Conservation (phyloP, 805 yeast species). For the Cyberlindnera japonica region DNA sequence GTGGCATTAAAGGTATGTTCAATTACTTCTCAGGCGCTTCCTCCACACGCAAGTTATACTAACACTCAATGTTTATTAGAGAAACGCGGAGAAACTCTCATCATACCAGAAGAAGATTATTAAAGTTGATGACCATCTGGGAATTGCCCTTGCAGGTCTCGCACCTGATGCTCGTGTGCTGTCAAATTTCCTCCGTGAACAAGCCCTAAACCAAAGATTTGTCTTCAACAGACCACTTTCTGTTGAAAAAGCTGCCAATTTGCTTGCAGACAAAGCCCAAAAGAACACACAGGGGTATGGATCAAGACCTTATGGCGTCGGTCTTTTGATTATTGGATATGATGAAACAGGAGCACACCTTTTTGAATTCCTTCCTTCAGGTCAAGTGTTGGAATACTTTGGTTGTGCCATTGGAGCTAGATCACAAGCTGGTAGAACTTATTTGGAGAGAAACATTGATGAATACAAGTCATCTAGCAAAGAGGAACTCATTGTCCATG, state of each 20-base stretch:
- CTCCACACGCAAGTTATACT: conserved; percentile 4
- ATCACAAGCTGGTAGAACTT: conserved; percentile 97
- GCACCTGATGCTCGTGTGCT: conserved; percentile 98
- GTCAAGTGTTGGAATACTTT: conserved; percentile 83
- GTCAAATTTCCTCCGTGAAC: conserved; percentile 83
- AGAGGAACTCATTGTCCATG: conserved; percentile 79
- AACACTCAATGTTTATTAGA: conserved; percentile 27
- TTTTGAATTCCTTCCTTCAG: conserved; percentile 94
- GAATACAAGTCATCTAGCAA: conserved; percentile 54
- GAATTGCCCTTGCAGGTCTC: conserved; percentile 92
- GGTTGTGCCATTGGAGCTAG: conserved; percentile 98
- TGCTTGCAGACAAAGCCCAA: conserved; percentile 96
- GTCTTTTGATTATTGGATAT: conserved; percentile 81
- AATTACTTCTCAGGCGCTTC: background rate
- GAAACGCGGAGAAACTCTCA: conserved; percentile 96
- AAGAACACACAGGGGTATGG: conserved; percentile 94
- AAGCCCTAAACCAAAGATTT: conserved; percentile 83
- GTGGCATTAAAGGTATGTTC: conserved; percentile 70
- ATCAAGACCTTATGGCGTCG: conserved; percentile 97
- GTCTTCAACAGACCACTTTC: conserved; percentile 83
- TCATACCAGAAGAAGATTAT: conserved; percentile 93
- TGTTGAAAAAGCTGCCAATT: conserved; percentile 74
- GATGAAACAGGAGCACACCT: conserved; percentile 95
- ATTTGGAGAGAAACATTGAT: conserved; percentile 81
- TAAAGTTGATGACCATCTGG: conserved; percentile 89